Conservation (phyloP, 169 alveolate genomes). For the Cyclospora cayetanensis region DNA sequence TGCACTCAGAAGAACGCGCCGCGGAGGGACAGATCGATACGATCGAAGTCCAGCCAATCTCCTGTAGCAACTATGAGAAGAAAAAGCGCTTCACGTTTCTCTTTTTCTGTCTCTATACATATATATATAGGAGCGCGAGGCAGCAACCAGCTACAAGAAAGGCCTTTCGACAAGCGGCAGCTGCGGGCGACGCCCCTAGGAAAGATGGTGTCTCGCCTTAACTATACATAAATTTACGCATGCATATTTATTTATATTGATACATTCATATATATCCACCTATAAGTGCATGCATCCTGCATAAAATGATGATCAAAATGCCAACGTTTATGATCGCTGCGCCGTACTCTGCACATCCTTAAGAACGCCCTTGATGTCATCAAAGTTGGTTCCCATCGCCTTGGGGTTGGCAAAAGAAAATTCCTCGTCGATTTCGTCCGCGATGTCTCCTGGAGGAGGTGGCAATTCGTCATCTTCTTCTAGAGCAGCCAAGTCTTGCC, state of each 20-base stretch:
- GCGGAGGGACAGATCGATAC: too few relatives aligned
- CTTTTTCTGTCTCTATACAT: too few relatives aligned
- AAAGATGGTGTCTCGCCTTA: not conserved
- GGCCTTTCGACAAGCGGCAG: too few relatives aligned
- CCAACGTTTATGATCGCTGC: not conserved
- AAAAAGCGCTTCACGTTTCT: too few relatives aligned
- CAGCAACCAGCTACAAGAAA: too few relatives aligned
- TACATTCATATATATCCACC: not conserved
- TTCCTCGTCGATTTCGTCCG: slow-evolving; percentile 90
- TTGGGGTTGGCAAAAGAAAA: slow-evolving; percentile 79
- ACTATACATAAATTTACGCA: not conserved
- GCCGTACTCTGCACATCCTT: not conserved
- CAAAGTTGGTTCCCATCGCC: slow-evolving; percentile 51
- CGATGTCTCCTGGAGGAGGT: slow-evolving; percentile 85
- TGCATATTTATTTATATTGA: not conserved
- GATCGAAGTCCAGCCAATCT: too few relatives aligned
- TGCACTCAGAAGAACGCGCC: too few relatives aligned
- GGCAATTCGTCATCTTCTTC: slow-evolving; percentile 68
- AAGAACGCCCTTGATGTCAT: slow-evolving; percentile 6
- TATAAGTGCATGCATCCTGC: not conserved
- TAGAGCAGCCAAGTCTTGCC: slow-evolving; percentile 72
- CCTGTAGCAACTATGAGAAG: too few relatives aligned
- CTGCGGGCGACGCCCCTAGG: not conserved
- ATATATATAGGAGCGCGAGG: too few relatives aligned
- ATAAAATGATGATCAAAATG: not conserved